These are phyloP conservation scores for Mycena rebaudengoi DNA, from an alignment of 768 basidiomycete species.

Conservation along the genomic window DNA sequence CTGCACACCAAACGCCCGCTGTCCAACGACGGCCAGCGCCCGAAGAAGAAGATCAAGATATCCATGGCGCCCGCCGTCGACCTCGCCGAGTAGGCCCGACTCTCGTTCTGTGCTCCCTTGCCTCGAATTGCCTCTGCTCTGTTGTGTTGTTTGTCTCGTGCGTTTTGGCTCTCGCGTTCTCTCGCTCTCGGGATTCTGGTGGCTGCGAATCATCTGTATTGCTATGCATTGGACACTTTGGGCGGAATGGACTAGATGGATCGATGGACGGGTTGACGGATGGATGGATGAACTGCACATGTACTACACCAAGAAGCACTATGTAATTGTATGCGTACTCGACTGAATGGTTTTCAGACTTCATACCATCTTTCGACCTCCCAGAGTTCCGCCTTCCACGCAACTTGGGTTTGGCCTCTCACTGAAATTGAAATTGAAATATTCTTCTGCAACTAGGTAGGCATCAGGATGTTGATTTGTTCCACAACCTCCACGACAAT, in stretches of 20 bases:
- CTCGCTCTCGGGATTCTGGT: not conserved
- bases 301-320: slow-evolving; percentile 1
- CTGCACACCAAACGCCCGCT: slow-evolving; percentile 32
- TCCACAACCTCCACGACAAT: too few species aligned
- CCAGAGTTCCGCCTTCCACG: too few species aligned
- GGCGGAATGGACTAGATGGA: not conserved
- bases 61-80: slow-evolving; percentile 76
- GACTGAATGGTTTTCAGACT: too few species aligned
- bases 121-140: not conserved
- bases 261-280: slow-evolving; percentile 9
- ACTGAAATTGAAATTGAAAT: too few species aligned
- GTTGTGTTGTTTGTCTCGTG: not conserved
- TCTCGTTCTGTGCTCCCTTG: slow-evolving; percentile 4
- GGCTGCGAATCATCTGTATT: slow-evolving; percentile 8
- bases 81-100: slow-evolving; percentile 66
- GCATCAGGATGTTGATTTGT: too few species aligned
- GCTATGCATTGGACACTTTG: not conserved
- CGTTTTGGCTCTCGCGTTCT: not conserved
- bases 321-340: not conserved
- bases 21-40: slow-evolving; percentile 36
- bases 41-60: slow-evolving; percentile 73
- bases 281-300: not conserved
- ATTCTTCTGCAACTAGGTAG: too few species aligned
- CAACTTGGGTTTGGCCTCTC: too few species aligned
- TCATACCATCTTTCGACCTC: too few species aligned